Evolutionary conservation across 768 basidiomycete genomes (phyloP), one percentile per base, ranked within the genome.

Genomic region (Chalciporus pseudorubinellus): DNA sequence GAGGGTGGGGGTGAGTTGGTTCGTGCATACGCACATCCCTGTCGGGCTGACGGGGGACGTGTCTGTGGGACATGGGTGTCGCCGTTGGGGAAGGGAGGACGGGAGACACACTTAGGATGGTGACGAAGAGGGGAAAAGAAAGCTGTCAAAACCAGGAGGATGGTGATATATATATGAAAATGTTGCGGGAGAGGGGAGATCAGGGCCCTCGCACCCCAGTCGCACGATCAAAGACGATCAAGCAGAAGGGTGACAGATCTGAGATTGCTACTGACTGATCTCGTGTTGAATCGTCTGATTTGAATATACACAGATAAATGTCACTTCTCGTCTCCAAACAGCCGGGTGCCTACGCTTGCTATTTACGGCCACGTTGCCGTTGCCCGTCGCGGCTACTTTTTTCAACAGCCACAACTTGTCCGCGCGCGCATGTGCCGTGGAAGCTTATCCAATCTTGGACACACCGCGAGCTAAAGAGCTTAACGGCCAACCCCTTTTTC

Each of bases 181-280:
- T 64, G 59, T 65, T 63, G 72, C 60, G 70, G 63, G 59, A 67
- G 71, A 61, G 67, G 63, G 73, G 71, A 70, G 70, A 74, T 72
- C 71, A 74, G 69, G 72, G 73, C 59, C 61, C 63, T 63, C 66
- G 64, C 65, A 61, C 66, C 74, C 75, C 74, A 64, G 66, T 80
- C 77, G 75, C 80, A 78, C 77, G 79, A 79, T 81, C 80, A 80
- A 63, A 79, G 80, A 77, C 79, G 79, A 80, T 81, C 80, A 79
- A 60, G 74, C 65, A 67, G 59, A 57, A 26, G 57, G 56, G 54
- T 57, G 56, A 59, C 52, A 55, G 61, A 64, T 64, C 63, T 64
- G 66, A 74, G 73, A 77, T 77, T 62, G 58, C 58, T 47, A 58
- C 58, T 47, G 53, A 48, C 26, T 49, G 59, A 77, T 79, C 76